A percentile compares a stretch with the other conserved stretches of the same genome.
These are phyloP conservation scores for Saccharum spontaneum DNA, from an alignment of 176 grass and related monocot genomes.

Conservation along the genomic window DNA sequence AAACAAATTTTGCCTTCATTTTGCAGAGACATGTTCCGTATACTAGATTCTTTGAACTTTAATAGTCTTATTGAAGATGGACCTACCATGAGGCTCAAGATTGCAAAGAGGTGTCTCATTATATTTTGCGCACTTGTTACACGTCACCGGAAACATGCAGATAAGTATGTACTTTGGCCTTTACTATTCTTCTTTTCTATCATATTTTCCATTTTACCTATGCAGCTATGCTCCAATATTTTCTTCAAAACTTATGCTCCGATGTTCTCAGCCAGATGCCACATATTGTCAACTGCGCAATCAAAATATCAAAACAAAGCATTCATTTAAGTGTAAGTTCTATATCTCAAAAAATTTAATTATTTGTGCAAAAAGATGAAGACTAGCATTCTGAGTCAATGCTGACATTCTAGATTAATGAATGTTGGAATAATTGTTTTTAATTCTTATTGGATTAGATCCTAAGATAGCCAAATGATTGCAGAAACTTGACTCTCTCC, in stretches of 20 bases:
- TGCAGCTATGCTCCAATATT: not conserved
- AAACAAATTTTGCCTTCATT: slow-evolving; percentile 68
- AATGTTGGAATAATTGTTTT: slow-evolving; percentile 9
- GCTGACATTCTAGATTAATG: not conserved
- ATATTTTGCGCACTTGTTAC: slow-evolving; percentile 82
- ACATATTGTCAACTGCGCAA: slow-evolving; percentile 59
- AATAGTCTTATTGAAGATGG: slow-evolving; percentile 44
- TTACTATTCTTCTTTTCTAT: slow-evolving; percentile 32
- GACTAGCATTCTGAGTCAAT: not conserved
- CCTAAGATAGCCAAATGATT: slow-evolving; percentile 33
- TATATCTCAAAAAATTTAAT: slow-evolving; percentile 31
- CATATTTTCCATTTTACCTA: slow-evolving; percentile 10
- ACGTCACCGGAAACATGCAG: slow-evolving; percentile 80
- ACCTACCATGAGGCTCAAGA: slow-evolving; percentile 50
- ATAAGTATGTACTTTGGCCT: slow-evolving; percentile 56
- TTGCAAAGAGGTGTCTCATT: slow-evolving; percentile 87
- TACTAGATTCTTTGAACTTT: slow-evolving; percentile 75
- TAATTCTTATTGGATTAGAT: slow-evolving; percentile 35
- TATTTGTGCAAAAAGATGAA: slow-evolving; percentile 27
- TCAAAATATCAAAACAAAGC: slow-evolving; percentile 80
- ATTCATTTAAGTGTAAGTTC: slow-evolving; percentile 75
- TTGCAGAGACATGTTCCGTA: slow-evolving; percentile 72
- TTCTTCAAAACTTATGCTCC: slow-evolving; percentile 27
- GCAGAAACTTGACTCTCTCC: slow-evolving; percentile 66
- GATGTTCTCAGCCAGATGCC: slow-evolving; percentile 73